Conservation (phyloP, 768 basidiomycete species). For the Chalciporus piperatus region DNA sequence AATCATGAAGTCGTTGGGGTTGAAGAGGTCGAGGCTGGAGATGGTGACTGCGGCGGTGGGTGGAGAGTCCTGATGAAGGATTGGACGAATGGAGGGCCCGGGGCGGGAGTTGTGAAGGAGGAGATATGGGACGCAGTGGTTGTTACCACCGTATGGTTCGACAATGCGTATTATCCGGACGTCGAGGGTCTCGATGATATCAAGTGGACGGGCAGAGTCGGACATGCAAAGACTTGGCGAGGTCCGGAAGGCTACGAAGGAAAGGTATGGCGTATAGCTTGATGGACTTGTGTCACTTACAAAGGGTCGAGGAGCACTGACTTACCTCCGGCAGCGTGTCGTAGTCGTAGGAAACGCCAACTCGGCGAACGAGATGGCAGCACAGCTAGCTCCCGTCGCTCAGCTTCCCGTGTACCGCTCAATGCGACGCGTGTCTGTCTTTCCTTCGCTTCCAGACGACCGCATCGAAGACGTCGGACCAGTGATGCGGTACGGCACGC, state of each 20-base stretch:
- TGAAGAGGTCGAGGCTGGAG: slow-evolving; percentile 30
- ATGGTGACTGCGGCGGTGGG: too few species aligned
- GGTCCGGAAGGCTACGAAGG: slow-evolving; percentile 37
- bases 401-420: slow-evolving; percentile 45
- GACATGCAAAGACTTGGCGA: slow-evolving; percentile 43
- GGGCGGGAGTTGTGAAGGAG: slow-evolving; percentile 19
- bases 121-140: slow-evolving; percentile 51
- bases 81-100: slow-evolving; percentile 33
- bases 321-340: slow-evolving; percentile 33
- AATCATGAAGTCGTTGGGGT: slow-evolving; percentile 40
- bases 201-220: slow-evolving; percentile 32
- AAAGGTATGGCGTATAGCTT: slow-evolving; percentile 20
- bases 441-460: slow-evolving; percentile 41
- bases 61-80: slow-evolving; percentile 42
- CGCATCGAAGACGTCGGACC: slow-evolving; percentile 44
- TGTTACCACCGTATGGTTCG: slow-evolving; percentile 45
- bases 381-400: slow-evolving; percentile 40
- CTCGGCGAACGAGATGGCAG: slow-evolving; percentile 51
- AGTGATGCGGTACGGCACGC: slow-evolving; percentile 33
- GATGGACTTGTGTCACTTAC: not conserved
- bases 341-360: slow-evolving; percentile 52
- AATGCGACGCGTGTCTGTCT: slow-evolving; percentile 42
- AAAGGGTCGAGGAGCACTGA: not conserved
- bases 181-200: slow-evolving; percentile 42
- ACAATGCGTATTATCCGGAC: slow-evolving; percentile 43